A percentile compares a stretch with the other conserved stretches of the same genome.
These are phyloP conservation scores for Phytophthora macrochlamydospora DNA, from an alignment of 352 stramenopile species.

Conservation along the genomic window DNA sequence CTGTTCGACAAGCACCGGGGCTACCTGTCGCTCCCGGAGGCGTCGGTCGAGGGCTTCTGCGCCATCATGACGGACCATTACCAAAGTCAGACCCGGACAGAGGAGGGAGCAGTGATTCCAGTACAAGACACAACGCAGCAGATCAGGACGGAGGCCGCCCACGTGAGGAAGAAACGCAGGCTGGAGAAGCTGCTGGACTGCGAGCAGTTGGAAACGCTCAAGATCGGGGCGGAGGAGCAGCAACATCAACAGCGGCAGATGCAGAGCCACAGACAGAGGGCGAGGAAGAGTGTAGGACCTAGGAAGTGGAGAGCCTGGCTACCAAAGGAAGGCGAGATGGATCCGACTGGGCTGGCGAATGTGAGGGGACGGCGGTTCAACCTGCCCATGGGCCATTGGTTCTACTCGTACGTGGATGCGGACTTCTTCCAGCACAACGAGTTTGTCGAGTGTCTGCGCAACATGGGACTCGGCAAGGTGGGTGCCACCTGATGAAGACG, in stretches of 20 bases:
- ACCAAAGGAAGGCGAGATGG: slow-evolving; percentile 1
- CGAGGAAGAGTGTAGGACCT: background rate
- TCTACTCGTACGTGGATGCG: slow-evolving; percentile 65
- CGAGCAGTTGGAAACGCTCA: slow-evolving; percentile 39
- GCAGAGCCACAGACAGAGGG: background rate
- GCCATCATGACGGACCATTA: slow-evolving; percentile 76
- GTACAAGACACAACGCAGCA: background rate
- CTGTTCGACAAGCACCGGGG: slow-evolving; percentile 72
- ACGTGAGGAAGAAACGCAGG: slow-evolving; percentile 48
- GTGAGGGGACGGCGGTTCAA: slow-evolving; percentile 41
- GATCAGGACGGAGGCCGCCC: slow-evolving; percentile 5
- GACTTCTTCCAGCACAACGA: slow-evolving; percentile 83
- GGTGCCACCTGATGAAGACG: background rate
- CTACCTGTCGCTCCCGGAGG: slow-evolving; percentile 70
- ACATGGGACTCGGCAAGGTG: slow-evolving; percentile 72
- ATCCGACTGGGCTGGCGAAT: slow-evolving; percentile 13
- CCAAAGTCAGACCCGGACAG: slow-evolving; percentile 29
- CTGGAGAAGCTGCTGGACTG: slow-evolving; percentile 46
- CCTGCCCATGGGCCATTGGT: slow-evolving; percentile 76
- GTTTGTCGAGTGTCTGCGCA: slow-evolving; percentile 72
- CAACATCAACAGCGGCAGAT: background rate
- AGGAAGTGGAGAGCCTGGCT: slow-evolving; percentile 8
- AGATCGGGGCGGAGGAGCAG: slow-evolving; percentile 20
- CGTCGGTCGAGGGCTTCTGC: slow-evolving; percentile 74
- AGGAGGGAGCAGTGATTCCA: slow-evolving; percentile 14